These are phyloP conservation scores for Serendipita sp. DNA, from an alignment of 768 basidiomycete species.

Conservation along the genomic window DNA sequence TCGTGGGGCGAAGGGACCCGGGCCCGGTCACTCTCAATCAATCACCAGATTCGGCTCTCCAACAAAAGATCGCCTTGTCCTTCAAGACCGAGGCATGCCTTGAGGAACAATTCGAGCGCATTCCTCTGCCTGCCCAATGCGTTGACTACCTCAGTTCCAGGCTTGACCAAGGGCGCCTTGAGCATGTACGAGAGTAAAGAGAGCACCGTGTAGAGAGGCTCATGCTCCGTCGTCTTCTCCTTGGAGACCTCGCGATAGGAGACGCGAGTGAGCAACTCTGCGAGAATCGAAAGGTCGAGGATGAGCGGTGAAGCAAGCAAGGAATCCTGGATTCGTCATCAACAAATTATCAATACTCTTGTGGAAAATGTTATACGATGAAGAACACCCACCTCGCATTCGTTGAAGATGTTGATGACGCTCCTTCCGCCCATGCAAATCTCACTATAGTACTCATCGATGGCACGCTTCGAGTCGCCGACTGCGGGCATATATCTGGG, in stretches of 20 bases:
- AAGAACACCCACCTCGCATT: slow-evolving; percentile 58
- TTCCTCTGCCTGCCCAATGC: slow-evolving; percentile 88
- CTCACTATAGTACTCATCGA: slow-evolving; percentile 98
- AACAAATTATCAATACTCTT: slow-evolving; percentile 10
- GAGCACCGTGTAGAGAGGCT: slow-evolving; percentile 77
- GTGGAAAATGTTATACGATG: not conserved
- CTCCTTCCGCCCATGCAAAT: slow-evolving; percentile 91
- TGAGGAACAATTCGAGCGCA: slow-evolving; percentile 83
- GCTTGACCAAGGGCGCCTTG: slow-evolving; percentile 95
- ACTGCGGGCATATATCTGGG: slow-evolving; percentile 46
- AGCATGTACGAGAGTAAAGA: slow-evolving; percentile 94
- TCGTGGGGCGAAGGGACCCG: not conserved
- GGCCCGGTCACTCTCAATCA: not conserved
- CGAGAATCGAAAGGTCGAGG: slow-evolving; percentile 81
- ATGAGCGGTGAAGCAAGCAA: slow-evolving; percentile 92
- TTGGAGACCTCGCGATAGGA: slow-evolving; percentile 51
- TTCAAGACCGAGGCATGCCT: slow-evolving; percentile 85
- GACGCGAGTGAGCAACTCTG: slow-evolving; percentile 87
- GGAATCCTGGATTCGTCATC: slow-evolving; percentile 51
- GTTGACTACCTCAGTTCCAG: slow-evolving; percentile 89
- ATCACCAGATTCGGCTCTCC: slow-evolving; percentile 78
- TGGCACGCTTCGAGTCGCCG: slow-evolving; percentile 95
- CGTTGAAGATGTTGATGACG: slow-evolving; percentile 94
- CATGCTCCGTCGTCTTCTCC: slow-evolving; percentile 40
- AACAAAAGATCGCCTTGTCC: slow-evolving; percentile 70